Evolutionary conservation across 257 asterid genomes (phyloP).

Genomic region (Ophiorrhiza pumila): DNA sequence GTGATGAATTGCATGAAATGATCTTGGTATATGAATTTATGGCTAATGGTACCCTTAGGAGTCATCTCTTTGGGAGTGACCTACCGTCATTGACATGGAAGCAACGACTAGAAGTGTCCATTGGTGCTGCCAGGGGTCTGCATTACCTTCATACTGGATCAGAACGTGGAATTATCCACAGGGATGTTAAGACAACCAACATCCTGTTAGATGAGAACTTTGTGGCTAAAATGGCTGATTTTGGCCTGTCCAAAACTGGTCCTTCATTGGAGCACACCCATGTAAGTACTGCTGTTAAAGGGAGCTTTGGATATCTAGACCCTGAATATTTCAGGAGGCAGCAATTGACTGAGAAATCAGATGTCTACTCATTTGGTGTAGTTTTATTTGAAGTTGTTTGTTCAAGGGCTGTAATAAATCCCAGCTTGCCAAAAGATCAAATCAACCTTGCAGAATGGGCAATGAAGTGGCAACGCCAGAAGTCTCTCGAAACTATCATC

Average conservation of each 20-base stretch:
- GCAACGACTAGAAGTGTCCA: constrained; percentile 69
- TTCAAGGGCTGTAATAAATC: constrained; percentile 74
- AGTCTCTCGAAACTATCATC: constrained; percentile 54
- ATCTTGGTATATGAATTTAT: constrained; percentile 87
- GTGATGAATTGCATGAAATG: constrained; percentile 84
- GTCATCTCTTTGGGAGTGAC: constrained; percentile 71
- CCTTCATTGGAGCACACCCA: constrained; percentile 84
- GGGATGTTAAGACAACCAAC: constrained; percentile 87
- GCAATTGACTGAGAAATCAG: constrained; percentile 80
- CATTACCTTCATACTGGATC: constrained; percentile 93
- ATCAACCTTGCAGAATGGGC: constrained; percentile 94
- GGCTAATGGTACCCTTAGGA: constrained; percentile 78
- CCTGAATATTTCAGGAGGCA: constrained; percentile 84
- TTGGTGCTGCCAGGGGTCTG: constrained; percentile 78
- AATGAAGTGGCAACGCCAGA: constrained; percentile 59
- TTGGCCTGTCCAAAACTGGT: constrained; percentile 80
- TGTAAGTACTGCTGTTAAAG: constrained; percentile 89
- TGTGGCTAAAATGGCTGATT: constrained; percentile 84
- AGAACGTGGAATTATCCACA: constrained; percentile 72
- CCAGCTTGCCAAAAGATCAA: constrained; percentile 70
- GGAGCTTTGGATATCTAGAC: constrained; percentile 85
- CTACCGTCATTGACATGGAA: constrained; percentile 67
- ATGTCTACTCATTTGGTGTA: constrained; percentile 87
- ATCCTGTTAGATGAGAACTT: constrained; percentile 66
- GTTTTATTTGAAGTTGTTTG: constrained; percentile 72